A percentile compares a stretch with the other conserved stretches of the same genome.
Conservation (phyloP, 2,329 filamentous ascomycete genomes). For the Pseudopithomyces chartarum region DNA sequence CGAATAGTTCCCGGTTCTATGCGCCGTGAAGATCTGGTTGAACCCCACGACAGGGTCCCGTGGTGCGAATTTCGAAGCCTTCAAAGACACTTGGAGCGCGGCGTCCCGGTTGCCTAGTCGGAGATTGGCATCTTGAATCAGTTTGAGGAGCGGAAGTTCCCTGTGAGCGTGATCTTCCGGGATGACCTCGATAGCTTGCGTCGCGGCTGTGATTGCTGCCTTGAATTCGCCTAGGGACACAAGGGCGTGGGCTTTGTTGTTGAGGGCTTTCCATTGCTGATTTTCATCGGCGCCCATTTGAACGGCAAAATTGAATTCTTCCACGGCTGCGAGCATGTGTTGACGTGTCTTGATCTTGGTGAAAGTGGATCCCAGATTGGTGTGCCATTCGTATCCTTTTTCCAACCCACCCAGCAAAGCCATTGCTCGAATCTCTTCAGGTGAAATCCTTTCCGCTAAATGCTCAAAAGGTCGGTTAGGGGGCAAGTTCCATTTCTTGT, state of each 20-base stretch:
- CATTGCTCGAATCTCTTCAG: not conserved
- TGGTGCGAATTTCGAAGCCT: not conserved
- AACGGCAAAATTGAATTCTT: not conserved
- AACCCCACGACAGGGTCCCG: not conserved
- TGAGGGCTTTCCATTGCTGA: not conserved
- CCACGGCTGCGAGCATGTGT: not conserved
- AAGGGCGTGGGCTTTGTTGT: not conserved
- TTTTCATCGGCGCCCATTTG: not conserved
- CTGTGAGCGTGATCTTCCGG: not conserved
- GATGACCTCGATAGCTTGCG: not conserved
- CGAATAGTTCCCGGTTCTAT: not conserved
- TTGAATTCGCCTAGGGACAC: not conserved
- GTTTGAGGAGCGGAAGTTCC: not conserved
- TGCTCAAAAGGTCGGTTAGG: slow-evolving; percentile 1
- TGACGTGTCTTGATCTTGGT: not conserved
- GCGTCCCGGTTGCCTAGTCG: not conserved
- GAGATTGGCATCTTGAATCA: not conserved
- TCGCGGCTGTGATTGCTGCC: not conserved
- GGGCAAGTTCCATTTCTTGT: not conserved
- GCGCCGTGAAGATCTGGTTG: not conserved
- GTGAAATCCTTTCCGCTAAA: not conserved
- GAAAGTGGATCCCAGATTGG: not conserved
- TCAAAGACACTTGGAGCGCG: not conserved
- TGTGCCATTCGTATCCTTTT: not conserved
- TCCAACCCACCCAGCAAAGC: not conserved